A percentile compares a stretch with the other conserved stretches of the same genome.
phyloP scores from a whole-genome alignment of 1,284 basidiomycete species.

The Ceratobasidium sp. region DNA sequence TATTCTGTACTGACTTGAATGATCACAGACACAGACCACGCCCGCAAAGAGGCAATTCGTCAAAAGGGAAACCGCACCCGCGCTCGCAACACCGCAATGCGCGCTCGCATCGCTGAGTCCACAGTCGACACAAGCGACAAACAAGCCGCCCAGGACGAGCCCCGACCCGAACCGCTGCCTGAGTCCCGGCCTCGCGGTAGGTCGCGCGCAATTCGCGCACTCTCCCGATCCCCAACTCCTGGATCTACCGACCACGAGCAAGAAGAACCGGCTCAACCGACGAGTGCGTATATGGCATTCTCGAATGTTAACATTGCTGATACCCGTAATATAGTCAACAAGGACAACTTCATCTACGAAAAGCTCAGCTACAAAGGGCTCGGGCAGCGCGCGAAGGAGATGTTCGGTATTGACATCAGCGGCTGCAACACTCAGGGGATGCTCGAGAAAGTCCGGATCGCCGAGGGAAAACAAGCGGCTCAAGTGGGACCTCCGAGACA shows the following conservation, averaged over 20 bases:
- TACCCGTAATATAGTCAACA: too few species aligned
- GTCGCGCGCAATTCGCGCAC: neutral
- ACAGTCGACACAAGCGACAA: neutral
- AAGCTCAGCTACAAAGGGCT: conserved; percentile 3
- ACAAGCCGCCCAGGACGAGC: neutral
- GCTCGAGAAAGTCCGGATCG: neutral
- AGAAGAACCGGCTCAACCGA: neutral
- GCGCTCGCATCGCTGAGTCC: neutral
- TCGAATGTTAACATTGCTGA: too few species aligned
- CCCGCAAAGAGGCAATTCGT: neutral
- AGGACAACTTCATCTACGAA: too few species aligned
- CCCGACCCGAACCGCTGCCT: neutral
- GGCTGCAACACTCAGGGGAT: conserved; percentile 13
- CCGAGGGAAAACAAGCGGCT: conserved; percentile 17
- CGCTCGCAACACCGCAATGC: neutral
- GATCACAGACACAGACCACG: too few species aligned
- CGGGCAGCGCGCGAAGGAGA: neutral
- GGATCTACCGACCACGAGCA: conserved; percentile 19
- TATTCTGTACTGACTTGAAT: neutral
- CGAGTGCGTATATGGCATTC: too few species aligned
- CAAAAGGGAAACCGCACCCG: neutral
- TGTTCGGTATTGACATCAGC: neutral
- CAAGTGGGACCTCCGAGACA: conserved; percentile 25
- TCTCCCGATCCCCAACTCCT: conserved; percentile 10
- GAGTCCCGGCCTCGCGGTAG: neutral